Percentiles rank a stretch among this genome's conserved stretches.
Conservation (phyloP, 176 grass and related monocot genomes). For the Juncus effusus region DNA sequence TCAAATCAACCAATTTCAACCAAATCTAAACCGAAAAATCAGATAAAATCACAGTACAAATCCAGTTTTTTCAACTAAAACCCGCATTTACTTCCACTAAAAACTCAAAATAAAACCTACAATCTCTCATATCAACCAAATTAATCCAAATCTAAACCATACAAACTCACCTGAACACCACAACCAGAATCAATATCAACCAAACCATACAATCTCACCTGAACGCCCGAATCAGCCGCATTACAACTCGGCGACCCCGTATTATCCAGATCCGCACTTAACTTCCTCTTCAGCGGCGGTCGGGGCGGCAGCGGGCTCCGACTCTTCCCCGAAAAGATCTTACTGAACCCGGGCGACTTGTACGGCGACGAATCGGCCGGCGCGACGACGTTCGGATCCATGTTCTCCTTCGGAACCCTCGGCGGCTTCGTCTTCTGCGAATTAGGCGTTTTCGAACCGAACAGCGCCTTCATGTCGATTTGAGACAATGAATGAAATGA, state of each 20-base stretch:
- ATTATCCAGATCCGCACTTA: conserved; percentile 11
- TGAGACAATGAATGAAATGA: conserved; percentile 18
- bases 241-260: not conserved
- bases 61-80: too few species aligned
- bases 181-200: conserved; percentile 19
- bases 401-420: conserved; percentile 22
- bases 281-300: conserved; percentile 36
- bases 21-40: too few species aligned
- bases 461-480: conserved; percentile 50
- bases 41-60: too few species aligned
- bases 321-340: conserved; percentile 40
- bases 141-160: too few species aligned
- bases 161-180: conserved; percentile 1
- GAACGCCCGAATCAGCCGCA: conserved; percentile 36
- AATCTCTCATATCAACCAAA: too few species aligned
- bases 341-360: conserved; percentile 32
- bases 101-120: too few species aligned
- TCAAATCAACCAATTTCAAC: too few species aligned
- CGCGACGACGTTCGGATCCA: conserved; percentile 28
- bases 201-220: conserved; percentile 21
- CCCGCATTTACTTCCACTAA: too few species aligned
- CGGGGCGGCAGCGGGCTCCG: conserved; percentile 30
- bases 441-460: conserved; percentile 46
- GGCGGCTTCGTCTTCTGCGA: conserved; percentile 39
- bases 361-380: conserved; percentile 43